Conservation (phyloP, 2,329 filamentous ascomycete genomes). For the Ceratocystis lukuohia region DNA sequence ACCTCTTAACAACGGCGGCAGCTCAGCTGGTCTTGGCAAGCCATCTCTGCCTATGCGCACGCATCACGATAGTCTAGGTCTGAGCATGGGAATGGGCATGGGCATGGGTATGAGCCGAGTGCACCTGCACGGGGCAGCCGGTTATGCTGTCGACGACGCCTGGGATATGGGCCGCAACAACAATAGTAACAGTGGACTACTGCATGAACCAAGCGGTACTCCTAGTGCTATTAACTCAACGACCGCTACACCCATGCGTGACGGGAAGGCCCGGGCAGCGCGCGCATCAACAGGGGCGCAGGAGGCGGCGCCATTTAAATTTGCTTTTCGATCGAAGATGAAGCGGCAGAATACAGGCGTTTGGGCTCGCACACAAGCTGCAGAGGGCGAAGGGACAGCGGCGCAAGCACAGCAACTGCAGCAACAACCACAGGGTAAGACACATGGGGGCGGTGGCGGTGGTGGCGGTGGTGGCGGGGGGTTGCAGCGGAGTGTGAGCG, state of each 20-base stretch:
- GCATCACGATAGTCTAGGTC: not conserved
- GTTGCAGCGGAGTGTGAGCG: not conserved
- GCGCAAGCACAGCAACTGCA: not conserved
- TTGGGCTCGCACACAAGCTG: constrained; percentile 10
- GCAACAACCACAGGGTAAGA: not conserved
- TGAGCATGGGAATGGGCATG: too few relatives aligned
- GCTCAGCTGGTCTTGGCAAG: constrained; percentile 2
- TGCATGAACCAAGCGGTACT: not conserved
- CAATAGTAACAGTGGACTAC: not conserved
- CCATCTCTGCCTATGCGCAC: not conserved
- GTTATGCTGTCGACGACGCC: constrained; percentile 15
- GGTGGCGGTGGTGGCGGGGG: not conserved
- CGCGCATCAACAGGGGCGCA: constrained; percentile 10
- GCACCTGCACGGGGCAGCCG: not conserved
- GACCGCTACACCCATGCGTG: not conserved
- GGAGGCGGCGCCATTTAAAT: constrained; percentile 3
- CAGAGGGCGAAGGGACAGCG: not conserved
- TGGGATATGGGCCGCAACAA: constrained; percentile 5
- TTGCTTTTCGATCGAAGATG: constrained; percentile 11
- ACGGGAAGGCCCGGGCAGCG: not conserved
- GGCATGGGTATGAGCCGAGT: not conserved
- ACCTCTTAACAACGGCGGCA: constrained; percentile 21
- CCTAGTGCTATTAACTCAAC: not conserved
- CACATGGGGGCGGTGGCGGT: not conserved
- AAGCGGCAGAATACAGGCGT: constrained; percentile 8